phyloP scores from a whole-genome alignment of 768 basidiomycete species.

The Lentinula edodes region DNA sequence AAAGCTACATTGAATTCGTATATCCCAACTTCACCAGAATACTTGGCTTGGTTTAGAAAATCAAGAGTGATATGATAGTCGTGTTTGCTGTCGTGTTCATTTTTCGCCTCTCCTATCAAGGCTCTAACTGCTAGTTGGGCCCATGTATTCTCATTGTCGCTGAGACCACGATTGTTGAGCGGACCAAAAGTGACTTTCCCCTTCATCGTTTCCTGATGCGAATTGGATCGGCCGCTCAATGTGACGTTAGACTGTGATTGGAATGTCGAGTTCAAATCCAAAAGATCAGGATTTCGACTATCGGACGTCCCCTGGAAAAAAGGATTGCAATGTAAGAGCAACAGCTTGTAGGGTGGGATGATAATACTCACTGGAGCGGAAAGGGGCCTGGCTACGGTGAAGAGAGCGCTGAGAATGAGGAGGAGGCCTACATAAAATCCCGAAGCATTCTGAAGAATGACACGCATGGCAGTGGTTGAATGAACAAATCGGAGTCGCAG shows the following conservation, averaged over 20 bases:
- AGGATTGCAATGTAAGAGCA: neutral
- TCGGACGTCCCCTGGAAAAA: neutral
- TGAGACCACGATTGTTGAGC: neutral
- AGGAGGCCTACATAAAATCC: too few relatives aligned
- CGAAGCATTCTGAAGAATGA: too few relatives aligned
- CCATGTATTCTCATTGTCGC: neutral
- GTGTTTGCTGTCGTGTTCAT: neutral
- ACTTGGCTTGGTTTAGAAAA: neutral
- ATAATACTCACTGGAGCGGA: neutral
- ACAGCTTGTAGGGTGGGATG: neutral
- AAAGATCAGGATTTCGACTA: neutral
- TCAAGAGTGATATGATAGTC: neutral
- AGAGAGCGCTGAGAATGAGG: too few relatives aligned
- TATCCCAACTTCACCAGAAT: neutral
- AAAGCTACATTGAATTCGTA: neutral
- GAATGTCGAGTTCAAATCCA: too few relatives aligned
- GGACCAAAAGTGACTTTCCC: neutral
- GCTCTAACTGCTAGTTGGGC: neutral
- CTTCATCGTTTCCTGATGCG: neutral
- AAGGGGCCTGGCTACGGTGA: neutral
- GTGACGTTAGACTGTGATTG: neutral
- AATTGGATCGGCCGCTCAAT: neutral
- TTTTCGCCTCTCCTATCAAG: neutral
- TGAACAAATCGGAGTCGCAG: too few relatives aligned
- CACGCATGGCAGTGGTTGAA: too few relatives aligned